A percentile compares a stretch with the other conserved stretches of the same genome.
These are phyloP conservation scores for Hypholoma fasciculare DNA, from an alignment of 768 basidiomycete genomes.

Conservation along the genomic window DNA sequence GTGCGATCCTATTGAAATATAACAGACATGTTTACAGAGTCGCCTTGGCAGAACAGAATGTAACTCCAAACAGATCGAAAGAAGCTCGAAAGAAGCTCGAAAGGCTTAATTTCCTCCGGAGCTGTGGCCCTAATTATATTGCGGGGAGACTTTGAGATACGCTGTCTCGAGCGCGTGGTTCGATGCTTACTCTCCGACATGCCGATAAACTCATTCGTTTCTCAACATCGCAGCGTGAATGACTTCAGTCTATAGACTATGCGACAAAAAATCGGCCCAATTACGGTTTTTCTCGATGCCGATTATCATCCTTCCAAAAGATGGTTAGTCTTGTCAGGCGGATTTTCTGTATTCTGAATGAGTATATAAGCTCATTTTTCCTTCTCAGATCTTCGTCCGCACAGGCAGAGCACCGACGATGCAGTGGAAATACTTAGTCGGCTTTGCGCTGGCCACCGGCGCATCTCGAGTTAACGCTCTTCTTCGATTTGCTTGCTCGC, in stretches of 20 bases:
- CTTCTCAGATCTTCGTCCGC: neutral
- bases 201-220: neutral
- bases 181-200: neutral
- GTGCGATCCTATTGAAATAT: too few species aligned
- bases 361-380: too few species aligned
- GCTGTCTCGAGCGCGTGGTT: neutral
- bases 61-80: neutral
- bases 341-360: too few species aligned
- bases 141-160: neutral
- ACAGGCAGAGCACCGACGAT: neutral
- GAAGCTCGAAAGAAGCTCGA: neutral
- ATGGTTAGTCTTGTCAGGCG: neutral
- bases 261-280: neutral
- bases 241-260: neutral
- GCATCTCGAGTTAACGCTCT: constrained; percentile 13
- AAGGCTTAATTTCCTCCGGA: neutral
- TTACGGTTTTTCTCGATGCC: neutral
- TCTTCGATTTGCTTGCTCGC: constrained; percentile 21
- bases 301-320: neutral
- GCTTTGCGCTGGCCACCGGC: neutral
- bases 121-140: neutral
- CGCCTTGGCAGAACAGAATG: too few species aligned
- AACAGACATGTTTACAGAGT: too few species aligned
- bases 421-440: neutral
- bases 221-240: neutral